These are phyloP conservation scores for Kodamaea suecica DNA, from an alignment of 1,139 yeast species.

Conservation along the genomic window DNA sequence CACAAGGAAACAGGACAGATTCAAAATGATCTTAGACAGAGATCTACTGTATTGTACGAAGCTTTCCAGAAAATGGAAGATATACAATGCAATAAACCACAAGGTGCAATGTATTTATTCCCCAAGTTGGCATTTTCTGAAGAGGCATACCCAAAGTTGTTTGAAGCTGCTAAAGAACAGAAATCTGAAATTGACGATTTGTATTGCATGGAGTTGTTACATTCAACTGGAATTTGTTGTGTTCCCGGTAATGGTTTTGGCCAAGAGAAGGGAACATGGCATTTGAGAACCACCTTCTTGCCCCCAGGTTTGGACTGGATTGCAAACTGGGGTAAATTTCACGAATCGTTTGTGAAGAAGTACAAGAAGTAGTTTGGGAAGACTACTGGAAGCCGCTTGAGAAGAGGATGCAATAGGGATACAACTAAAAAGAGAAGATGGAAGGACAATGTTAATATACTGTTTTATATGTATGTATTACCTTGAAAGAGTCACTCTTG, in stretches of 20 bases:
- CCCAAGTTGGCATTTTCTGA: conserved; percentile 68
- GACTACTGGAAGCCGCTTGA: too few relatives aligned
- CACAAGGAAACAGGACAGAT: conserved; percentile 58
- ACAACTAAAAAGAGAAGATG: too few relatives aligned
- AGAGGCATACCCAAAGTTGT: conserved; percentile 46
- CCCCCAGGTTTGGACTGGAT: conserved; percentile 95
- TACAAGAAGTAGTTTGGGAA: conserved; percentile 27
- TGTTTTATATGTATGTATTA: too few relatives aligned
- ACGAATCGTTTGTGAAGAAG: conserved; percentile 60
- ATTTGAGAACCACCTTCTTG: conserved; percentile 90
- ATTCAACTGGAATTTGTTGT: conserved; percentile 92
- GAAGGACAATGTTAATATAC: too few relatives aligned
- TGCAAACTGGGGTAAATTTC: conserved; percentile 71
- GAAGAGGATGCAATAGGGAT: too few relatives aligned
- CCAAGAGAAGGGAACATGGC: conserved; percentile 83
- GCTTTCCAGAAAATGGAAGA: conserved; percentile 80
- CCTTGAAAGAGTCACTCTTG: too few relatives aligned
- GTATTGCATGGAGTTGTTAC: conserved; percentile 79
- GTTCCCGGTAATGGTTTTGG: conserved; percentile 98
- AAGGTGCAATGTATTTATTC: conserved; percentile 97
- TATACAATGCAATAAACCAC: conserved; percentile 78
- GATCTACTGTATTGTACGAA: conserved; percentile 62
- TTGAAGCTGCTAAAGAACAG: conserved; percentile 53
- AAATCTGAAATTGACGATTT: conserved; percentile 74
- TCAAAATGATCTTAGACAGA: conserved; percentile 55